Evolutionary conservation across 2,329 filamentous ascomycete species (phyloP).

Genomic region (Ophiosphaerella korrae): DNA sequence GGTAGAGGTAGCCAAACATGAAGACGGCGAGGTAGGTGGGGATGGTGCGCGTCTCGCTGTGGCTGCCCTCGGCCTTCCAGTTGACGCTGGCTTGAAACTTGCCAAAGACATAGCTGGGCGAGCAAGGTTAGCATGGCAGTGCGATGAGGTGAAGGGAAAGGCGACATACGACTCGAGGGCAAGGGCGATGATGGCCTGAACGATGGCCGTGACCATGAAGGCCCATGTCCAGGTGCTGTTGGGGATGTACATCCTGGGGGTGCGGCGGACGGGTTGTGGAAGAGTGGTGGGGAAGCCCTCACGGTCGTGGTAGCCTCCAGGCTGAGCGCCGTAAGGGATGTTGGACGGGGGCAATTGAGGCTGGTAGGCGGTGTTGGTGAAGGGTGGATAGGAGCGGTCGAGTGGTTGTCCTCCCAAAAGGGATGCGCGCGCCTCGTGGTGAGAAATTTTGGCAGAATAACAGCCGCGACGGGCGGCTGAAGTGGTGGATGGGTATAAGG

Average conservation of each 20-base stretch:
- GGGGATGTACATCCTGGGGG: constrained; percentile 70
- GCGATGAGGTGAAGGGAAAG: neutral
- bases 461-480: constrained; percentile 46
- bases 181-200: constrained; percentile 81
- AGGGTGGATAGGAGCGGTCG: constrained; percentile 56
- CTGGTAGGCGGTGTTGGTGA: constrained; percentile 32
- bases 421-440: constrained; percentile 62
- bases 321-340: constrained; percentile 53
- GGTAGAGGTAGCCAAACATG: constrained; percentile 96
- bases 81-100: constrained; percentile 72
- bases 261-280: constrained; percentile 42
- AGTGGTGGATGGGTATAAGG: constrained; percentile 24
- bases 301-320: constrained; percentile 54
- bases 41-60: constrained; percentile 66
- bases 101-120: constrained; percentile 80
- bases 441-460: constrained; percentile 57
- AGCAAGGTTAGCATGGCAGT: constrained; percentile 13
- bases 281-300: constrained; percentile 50
- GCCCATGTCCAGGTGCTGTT: constrained; percentile 86
- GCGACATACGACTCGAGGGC: constrained; percentile 80
- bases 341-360: constrained; percentile 49
- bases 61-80: constrained; percentile 43
- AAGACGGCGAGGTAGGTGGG: constrained; percentile 95
- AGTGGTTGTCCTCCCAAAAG: constrained; percentile 63
- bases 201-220: constrained; percentile 74